A percentile compares a stretch with the other conserved stretches of the same genome.
These are phyloP conservation scores for Spinellus fusiger DNA, from an alignment of 192 early-diverging fungal species.

Conservation along the genomic window DNA sequence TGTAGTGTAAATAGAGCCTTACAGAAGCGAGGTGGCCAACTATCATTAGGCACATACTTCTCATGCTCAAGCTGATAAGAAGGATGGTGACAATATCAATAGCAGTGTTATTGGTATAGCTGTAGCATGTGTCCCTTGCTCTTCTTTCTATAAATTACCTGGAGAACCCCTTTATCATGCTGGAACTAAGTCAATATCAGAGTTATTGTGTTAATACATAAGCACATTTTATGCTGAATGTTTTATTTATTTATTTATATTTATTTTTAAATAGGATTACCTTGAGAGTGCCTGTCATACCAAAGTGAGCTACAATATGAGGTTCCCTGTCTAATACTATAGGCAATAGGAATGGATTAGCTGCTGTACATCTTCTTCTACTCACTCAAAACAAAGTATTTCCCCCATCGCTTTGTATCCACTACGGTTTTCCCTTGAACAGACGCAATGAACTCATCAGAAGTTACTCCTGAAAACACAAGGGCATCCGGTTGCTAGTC, in stretches of 20 bases:
- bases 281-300: slow-evolving; percentile 60
- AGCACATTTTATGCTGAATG: too few relatives aligned
- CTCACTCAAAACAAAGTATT: slow-evolving; percentile 59
- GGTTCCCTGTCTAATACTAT: slow-evolving; percentile 36
- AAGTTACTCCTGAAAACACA: slow-evolving; percentile 36
- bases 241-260: too few relatives aligned
- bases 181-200: slow-evolving; percentile 13
- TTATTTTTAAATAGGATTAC: too few relatives aligned
- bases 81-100: too few relatives aligned
- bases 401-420: slow-evolving; percentile 66
- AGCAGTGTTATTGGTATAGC: too few relatives aligned
- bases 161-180: background rate
- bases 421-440: slow-evolving; percentile 47
- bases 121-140: too few relatives aligned
- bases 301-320: slow-evolving; percentile 62
- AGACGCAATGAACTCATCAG: slow-evolving; percentile 24
- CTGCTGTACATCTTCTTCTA: too few relatives aligned
- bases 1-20: slow-evolving; percentile 55
- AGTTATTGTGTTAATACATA: background rate
- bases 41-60: too few relatives aligned
- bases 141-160: too few relatives aligned
- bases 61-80: too few relatives aligned
- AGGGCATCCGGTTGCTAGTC: slow-evolving; percentile 36
- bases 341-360: too few relatives aligned
- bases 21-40: slow-evolving; percentile 65